A percentile compares a stretch with the other conserved stretches of the same genome.
Conservation (phyloP, 176 grass and related monocot genomes). For the Areca catechu region DNA sequence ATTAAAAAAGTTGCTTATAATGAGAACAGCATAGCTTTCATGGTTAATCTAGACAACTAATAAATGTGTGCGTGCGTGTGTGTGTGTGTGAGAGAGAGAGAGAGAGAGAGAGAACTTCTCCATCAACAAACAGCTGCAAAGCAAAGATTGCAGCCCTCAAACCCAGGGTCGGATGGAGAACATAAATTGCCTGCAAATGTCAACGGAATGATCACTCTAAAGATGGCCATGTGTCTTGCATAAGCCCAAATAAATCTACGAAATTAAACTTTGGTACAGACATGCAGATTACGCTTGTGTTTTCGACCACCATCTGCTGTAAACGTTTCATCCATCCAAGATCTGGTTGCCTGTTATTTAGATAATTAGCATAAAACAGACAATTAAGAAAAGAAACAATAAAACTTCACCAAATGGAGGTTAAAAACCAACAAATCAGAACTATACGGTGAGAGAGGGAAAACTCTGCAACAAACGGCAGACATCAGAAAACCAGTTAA, state of each 20-base stretch:
- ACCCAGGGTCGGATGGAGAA: conserved; percentile 88
- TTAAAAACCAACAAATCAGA: too few species aligned
- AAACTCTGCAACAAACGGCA: too few species aligned
- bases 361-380: conserved; percentile 12
- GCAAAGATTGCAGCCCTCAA: conserved; percentile 69
- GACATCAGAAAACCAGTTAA: too few species aligned
- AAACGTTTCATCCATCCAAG: conserved; percentile 89
- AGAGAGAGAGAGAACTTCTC: conserved; percentile 40
- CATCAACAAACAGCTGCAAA: conserved; percentile 72
- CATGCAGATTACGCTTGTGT: conserved; percentile 81
- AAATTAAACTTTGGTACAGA: conserved; percentile 20
- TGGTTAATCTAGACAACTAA: not conserved
- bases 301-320: conserved; percentile 84
- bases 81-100: not conserved
- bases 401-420: too few species aligned
- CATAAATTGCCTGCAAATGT: conserved; percentile 65
- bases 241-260: too few species aligned
- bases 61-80: too few species aligned
- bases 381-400: too few species aligned
- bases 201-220: not conserved
- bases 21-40: not conserved
- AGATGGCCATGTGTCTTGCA: too few species aligned
- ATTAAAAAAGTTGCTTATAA: too few species aligned
- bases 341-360: conserved; percentile 65
- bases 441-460: too few species aligned